Base-by-base conservation (phyloP, 805 yeast species). In the Pichia thaimueangensis region DNA sequence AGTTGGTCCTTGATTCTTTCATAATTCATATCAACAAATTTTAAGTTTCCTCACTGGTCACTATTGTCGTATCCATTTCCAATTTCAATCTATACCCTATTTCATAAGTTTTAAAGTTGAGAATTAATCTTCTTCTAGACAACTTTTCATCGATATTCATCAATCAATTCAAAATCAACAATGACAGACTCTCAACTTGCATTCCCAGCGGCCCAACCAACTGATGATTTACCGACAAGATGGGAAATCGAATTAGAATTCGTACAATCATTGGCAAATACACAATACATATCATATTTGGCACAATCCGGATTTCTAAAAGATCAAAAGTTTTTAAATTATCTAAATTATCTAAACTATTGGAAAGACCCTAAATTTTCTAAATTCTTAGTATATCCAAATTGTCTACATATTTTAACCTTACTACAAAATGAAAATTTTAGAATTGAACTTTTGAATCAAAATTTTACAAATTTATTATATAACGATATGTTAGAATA, bases 231-330 rank as follows among this genome's bases (percentile, higher is more conserved):
- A n/a, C 88, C 91, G n/a, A 74, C 84, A 5, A 62, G 95, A 44
- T 86, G 91, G 86, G 95, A 86, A 55, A 77, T 86, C 19, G 95
- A 86, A 53, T 69, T 86, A n/a, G 97, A 84, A 48, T 91, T 91
- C 63, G 94, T 91, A 3, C 97, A 91, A 63, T 82, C 95, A 13
- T 69, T 91, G 27, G 86, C 96, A 3, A 93, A 91, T 60, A 79
- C 91, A 35, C 95, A 83, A 59, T 91, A 89, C 57, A 71, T 91
- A 43, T 81, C 86, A 50, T 88, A 78, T 55, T 69, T 91, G 21
- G 96, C 96, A 3, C 96, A 89, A 61, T 84, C 80, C 51, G 80
- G 80, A 44, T 80, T 80, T 56, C 67, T 89, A 11, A 81, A 82
- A 52, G 82, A 84, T 54, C 78, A 73, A 23, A 73, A 74, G 39